Evolutionary conservation across 768 basidiomycete genomes (phyloP), one percentile per base, ranked within the genome.

Genomic region (Lactarius sp.): DNA sequence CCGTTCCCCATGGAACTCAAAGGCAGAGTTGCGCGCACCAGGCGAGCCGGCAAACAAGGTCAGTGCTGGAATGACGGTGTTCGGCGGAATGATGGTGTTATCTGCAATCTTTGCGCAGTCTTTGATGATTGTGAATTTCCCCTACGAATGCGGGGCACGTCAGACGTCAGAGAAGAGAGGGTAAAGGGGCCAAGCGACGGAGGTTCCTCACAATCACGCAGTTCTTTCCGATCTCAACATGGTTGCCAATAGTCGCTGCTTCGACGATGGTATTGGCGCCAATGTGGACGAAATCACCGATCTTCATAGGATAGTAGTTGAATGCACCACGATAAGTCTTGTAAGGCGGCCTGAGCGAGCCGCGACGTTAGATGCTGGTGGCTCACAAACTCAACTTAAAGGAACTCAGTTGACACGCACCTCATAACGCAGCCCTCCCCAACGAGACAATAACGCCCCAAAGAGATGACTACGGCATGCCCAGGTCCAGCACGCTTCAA

Each of bases 281-380:
- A 51, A 99, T 92, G 66, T 96, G 88, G 27, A 98, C 97, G 71
- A 92, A 86, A 75, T 98, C 95, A 3, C 93, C 92, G 10, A 99
- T 86, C 73, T 95, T 94, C 87, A 98, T 93, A 6, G 96, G 96
- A 71, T 98, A 98, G 76, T 95, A 98, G 71, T 98, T 97, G 80
- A 93, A 92, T 66, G 89, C 87, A 65, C 90, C 90, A 56, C 91
- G 85, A 73, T 93, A 94, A 0, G 91, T 93, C 75, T 93, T 92
- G 74, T 92, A 91, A 3, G 90, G 92, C 10, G 90, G 92, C 66
- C 90, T 90, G 50, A 50, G 57, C 51, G 47, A 56, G 20, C 46
- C n/a, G 47, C 46, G 46, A 39, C n/a, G 37, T 46, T 18, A 46
- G 6, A 9, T n/a, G 46, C 6, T 6, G 22, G 42, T 16, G 27